Percentiles rank a stretch among this genome's conserved stretches.
Evolutionary conservation across 2,329 filamentous ascomycete species (phyloP).

Genomic region (Diaporthe vaccinii): DNA sequence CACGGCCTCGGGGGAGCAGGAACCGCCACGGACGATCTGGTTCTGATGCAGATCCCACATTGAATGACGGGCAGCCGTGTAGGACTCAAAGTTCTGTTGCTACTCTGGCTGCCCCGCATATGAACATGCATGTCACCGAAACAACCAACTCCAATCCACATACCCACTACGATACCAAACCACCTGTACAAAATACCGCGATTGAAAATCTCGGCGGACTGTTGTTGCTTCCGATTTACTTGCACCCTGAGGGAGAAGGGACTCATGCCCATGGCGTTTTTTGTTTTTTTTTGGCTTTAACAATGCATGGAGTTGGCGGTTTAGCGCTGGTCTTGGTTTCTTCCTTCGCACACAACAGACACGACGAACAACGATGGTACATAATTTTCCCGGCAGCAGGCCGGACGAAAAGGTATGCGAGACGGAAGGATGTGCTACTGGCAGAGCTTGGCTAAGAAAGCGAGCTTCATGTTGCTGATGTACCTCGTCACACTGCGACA

Average conservation of each 20-base stretch:
- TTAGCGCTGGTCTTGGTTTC: not conserved
- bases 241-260: not conserved
- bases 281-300: slow-evolving; percentile 22
- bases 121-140: not conserved
- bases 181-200: slow-evolving; percentile 25
- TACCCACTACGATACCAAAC: not conserved
- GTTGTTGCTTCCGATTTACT: slow-evolving; percentile 10
- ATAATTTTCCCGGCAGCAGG: not conserved
- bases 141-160: not conserved
- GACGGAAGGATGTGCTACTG: not conserved
- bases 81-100: not conserved
- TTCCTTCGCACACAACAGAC: not conserved
- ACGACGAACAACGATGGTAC: not conserved
- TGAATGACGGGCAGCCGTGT: not conserved
- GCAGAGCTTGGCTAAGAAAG: not conserved
- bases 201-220: not conserved
- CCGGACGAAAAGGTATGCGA: not conserved
- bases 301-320: slow-evolving; percentile 34
- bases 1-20: slow-evolving; percentile 41
- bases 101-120: not conserved
- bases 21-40: slow-evolving; percentile 15
- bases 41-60: not conserved
- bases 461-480: not conserved
- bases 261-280: slow-evolving; percentile 30
- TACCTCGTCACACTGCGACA: not conserved